These are phyloP conservation scores for Ilex asprella DNA, from an alignment of 257 asterid species.

Conservation along the genomic window DNA sequence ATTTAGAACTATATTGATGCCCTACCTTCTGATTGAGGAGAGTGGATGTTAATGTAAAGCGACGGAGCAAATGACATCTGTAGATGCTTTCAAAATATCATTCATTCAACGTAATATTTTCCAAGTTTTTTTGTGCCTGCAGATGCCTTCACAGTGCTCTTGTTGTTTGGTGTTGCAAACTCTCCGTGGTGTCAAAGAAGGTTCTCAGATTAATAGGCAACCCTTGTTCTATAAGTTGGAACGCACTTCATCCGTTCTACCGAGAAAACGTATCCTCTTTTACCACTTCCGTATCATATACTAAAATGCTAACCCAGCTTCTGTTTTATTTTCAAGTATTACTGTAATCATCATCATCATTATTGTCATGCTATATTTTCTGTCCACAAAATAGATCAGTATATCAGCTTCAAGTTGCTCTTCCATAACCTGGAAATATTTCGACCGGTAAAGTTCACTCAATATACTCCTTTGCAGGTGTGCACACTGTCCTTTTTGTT, in stretches of 20 bases:
- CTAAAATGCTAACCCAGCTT: not conserved
- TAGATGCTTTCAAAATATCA: not conserved
- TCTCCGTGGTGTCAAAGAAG: conserved; percentile 35
- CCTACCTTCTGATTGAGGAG: too few species aligned
- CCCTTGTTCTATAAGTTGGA: conserved; percentile 52
- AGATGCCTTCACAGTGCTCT: conserved; percentile 40
- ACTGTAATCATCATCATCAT: not conserved
- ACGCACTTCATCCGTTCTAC: conserved; percentile 45
- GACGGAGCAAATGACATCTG: not conserved
- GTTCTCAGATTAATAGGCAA: conserved; percentile 51
- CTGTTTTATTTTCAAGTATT: not conserved
- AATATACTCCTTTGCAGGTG: not conserved
- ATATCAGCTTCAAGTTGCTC: not conserved
- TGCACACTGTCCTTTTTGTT: not conserved
- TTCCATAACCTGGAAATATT: not conserved
- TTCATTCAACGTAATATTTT: not conserved
- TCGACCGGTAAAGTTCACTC: not conserved
- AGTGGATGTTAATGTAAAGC: too few species aligned
- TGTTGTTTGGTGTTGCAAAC: conserved; percentile 51
- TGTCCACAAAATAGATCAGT: not conserved
- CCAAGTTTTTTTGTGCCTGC: conserved; percentile 24
- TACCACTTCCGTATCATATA: not conserved
- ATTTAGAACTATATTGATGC: too few species aligned
- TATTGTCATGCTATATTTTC: not conserved
- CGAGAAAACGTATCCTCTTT: conserved; percentile 79